Conservation (phyloP, 2,329 filamentous ascomycete genomes). For the Curvularia hawaiiensis region DNA sequence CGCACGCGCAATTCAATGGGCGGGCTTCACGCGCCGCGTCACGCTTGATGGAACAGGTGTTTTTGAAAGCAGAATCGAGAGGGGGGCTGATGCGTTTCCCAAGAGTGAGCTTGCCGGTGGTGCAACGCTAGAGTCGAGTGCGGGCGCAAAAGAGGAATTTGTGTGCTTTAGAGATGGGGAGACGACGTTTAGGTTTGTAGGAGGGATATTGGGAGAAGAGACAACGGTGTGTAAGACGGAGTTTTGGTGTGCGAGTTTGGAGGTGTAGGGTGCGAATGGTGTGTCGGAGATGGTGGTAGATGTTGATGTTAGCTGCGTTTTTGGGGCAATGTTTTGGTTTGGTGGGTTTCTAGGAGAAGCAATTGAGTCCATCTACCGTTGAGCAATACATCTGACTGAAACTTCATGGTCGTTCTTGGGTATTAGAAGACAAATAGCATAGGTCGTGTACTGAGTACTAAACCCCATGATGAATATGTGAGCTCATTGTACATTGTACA, state of each 20-base stretch:
- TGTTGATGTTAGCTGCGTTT: neutral
- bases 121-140: conserved; percentile 11
- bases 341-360: neutral
- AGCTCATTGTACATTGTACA: neutral
- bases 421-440: neutral
- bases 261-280: neutral
- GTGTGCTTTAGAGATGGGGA: conserved; percentile 27
- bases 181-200: conserved; percentile 15
- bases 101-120: conserved; percentile 24
- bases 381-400: neutral
- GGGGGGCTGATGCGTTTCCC: conserved; percentile 12
- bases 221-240: conserved; percentile 20
- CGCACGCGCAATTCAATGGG: conserved; percentile 6
- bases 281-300: neutral
- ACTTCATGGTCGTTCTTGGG: neutral
- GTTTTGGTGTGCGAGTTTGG: conserved; percentile 27
- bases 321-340: neutral
- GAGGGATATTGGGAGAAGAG: conserved; percentile 7
- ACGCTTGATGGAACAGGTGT: conserved; percentile 3
- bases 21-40: conserved; percentile 8
- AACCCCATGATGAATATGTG: neutral
- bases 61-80: conserved; percentile 18
- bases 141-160: conserved; percentile 18
- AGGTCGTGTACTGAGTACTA: neutral
- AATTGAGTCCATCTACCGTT: neutral